Conservation (phyloP, 495 filamentous ascomycete species). For the Sordaria brevicollis region DNA sequence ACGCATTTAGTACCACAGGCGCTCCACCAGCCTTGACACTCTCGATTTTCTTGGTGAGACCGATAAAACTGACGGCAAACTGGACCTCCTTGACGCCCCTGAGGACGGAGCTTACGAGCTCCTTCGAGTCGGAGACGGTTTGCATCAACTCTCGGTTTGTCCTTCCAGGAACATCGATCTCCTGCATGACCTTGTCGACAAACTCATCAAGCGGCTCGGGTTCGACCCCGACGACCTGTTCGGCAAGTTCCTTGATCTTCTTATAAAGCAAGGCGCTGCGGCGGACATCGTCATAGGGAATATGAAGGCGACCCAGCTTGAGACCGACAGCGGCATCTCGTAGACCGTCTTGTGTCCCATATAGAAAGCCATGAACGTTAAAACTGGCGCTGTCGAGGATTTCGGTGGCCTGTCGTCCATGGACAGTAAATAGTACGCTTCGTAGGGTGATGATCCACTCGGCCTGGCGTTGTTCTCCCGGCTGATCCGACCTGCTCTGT, state of each 20-base stretch:
- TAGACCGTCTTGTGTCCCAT: slow-evolving; percentile 76
- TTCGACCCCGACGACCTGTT: slow-evolving; percentile 12
- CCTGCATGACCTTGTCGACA: slow-evolving; percentile 68
- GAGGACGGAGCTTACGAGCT: slow-evolving; percentile 81
- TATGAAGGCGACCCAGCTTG: slow-evolving; percentile 79
- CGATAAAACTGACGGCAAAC: slow-evolving; percentile 86
- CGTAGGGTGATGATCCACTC: slow-evolving; percentile 88
- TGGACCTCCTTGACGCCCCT: slow-evolving; percentile 93
- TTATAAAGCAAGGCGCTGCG: slow-evolving; percentile 44
- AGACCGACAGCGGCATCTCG: slow-evolving; percentile 82
- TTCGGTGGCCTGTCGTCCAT: slow-evolving; percentile 79
- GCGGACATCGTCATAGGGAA: slow-evolving; percentile 80
- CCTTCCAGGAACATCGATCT: slow-evolving; percentile 63
- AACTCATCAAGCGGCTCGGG: slow-evolving; percentile 45
- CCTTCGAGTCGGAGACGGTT: slow-evolving; percentile 85
- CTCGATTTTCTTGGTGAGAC: slow-evolving; percentile 67
- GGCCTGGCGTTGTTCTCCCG: slow-evolving; percentile 66
- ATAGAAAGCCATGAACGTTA: slow-evolving; percentile 88
- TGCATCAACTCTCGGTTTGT: slow-evolving; percentile 66
- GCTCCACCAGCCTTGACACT: slow-evolving; percentile 52
- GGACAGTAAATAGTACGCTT: slow-evolving; percentile 77
- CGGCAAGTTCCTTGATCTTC: slow-evolving; percentile 20
- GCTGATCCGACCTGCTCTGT: slow-evolving; percentile 56
- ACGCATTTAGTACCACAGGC: slow-evolving; percentile 70
- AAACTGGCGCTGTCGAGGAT: slow-evolving; percentile 78